Evolutionary conservation across 164 flowering plant genomes (phyloP).

Genomic region (Stephania cephalantha): DNA sequence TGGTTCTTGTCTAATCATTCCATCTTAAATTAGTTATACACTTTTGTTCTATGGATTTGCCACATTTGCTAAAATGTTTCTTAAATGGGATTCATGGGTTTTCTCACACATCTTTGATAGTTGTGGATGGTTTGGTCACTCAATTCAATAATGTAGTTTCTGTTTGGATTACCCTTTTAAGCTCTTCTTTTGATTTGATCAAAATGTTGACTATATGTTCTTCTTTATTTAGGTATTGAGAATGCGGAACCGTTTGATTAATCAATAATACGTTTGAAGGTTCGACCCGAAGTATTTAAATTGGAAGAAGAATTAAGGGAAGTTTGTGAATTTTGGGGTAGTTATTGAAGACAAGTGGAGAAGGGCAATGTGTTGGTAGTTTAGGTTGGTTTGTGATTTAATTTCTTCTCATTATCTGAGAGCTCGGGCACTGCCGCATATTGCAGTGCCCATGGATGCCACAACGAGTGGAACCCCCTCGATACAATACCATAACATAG

Average conservation of each 20-base stretch:
- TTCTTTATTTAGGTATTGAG: background rate
- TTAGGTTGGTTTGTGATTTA: constrained; percentile 19
- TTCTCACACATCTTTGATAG: too few relatives aligned
- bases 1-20: background rate
- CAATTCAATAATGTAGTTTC: background rate
- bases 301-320: background rate
- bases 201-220: background rate
- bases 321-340: background rate
- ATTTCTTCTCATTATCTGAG: constrained; percentile 5
- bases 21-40: background rate
- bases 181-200: background rate
- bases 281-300: background rate
- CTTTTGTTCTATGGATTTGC: background rate
- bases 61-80: background rate
- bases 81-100: background rate
- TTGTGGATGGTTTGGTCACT: background rate
- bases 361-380: constrained; percentile 16
- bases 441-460: constrained; percentile 97
- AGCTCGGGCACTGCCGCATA: constrained; percentile 61
- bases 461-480: constrained; percentile 72
- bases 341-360: constrained; percentile 3
- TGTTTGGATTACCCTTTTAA: background rate
- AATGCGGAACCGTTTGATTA: too few relatives aligned
- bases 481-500: constrained; percentile 62
- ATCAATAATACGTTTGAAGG: background rate